Conservation (phyloP, 108 stramenopile species). For the Ochromonas danica region DNA sequence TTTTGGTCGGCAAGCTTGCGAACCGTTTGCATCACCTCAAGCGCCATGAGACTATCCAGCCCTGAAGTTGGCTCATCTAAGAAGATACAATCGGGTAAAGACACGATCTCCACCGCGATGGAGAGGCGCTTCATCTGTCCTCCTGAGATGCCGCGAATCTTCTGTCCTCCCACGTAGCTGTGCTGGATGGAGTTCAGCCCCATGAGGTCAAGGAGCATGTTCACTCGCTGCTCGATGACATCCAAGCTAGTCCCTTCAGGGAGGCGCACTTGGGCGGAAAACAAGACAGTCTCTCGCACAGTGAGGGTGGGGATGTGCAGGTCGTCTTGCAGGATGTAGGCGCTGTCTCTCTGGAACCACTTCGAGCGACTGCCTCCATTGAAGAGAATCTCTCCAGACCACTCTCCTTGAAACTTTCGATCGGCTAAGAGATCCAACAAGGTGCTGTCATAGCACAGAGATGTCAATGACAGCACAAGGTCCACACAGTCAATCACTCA, state of each 20-base stretch:
- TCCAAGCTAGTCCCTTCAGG: constrained; percentile 45
- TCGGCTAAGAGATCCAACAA: constrained; percentile 18
- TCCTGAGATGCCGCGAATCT: constrained; percentile 51
- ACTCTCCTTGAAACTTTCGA: constrained; percentile 8
- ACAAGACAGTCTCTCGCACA: constrained; percentile 42
- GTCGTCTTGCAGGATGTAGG: constrained; percentile 48
- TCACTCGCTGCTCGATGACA: constrained; percentile 4
- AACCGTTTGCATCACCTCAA: constrained; percentile 32
- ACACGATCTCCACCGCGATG: constrained; percentile 63
- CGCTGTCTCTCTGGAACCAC: not conserved
- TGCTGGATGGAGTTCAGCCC: constrained; percentile 1
- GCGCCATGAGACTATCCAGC: constrained; percentile 34
- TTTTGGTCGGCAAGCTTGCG: constrained; percentile 26
- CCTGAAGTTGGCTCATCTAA: constrained; percentile 60
- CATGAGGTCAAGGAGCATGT: constrained; percentile 8
- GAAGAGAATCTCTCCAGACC: constrained; percentile 29
- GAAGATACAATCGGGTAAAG: constrained; percentile 53
- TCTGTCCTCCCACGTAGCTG: constrained; percentile 30
- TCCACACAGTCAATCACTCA: not conserved
- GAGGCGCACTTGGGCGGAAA: constrained; percentile 28
- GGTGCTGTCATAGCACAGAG: not conserved
- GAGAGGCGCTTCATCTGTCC: constrained; percentile 73
- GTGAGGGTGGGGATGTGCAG: constrained; percentile 43
- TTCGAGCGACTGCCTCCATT: constrained; percentile 4
- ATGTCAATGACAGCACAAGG: not conserved